These are phyloP conservation scores for Alternaria triticimaculans DNA, from an alignment of 2,329 filamentous ascomycete species.

Conservation along the genomic window DNA sequence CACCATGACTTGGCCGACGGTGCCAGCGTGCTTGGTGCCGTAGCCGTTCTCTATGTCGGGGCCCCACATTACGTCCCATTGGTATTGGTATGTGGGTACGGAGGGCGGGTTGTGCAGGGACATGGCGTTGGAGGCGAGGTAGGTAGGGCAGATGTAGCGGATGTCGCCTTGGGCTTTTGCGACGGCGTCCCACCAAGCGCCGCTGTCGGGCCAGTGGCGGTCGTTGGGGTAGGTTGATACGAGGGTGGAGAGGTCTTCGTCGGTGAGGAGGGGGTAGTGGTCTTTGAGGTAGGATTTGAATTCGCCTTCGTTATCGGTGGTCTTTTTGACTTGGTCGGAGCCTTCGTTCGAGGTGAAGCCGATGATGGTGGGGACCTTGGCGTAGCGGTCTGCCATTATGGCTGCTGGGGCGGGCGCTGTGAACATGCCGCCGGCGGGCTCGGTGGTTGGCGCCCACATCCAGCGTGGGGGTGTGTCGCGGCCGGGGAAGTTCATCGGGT, in stretches of 20 bases:
- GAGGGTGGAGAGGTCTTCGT: slow-evolving; percentile 54
- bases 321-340: slow-evolving; percentile 50
- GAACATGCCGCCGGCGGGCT: slow-evolving; percentile 38
- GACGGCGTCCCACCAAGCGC: slow-evolving; percentile 41
- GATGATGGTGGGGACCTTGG: slow-evolving; percentile 41
- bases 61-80: slow-evolving; percentile 45
- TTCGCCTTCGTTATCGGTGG: slow-evolving; percentile 47
- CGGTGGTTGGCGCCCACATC: slow-evolving; percentile 46
- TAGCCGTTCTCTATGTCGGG: slow-evolving; percentile 39
- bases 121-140: slow-evolving; percentile 42
- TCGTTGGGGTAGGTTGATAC: slow-evolving; percentile 41
- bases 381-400: slow-evolving; percentile 35
- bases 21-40: slow-evolving; percentile 44
- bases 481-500: slow-evolving; percentile 42
- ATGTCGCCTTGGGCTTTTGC: slow-evolving; percentile 44
- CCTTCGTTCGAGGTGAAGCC: slow-evolving; percentile 48
- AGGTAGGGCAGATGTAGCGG: slow-evolving; percentile 45
- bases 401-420: slow-evolving; percentile 37
- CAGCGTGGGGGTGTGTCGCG: slow-evolving; percentile 41
- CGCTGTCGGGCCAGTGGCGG: slow-evolving; percentile 43
- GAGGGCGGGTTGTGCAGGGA: slow-evolving; percentile 32
- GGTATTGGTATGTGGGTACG: slow-evolving; percentile 41
- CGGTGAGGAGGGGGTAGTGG: slow-evolving; percentile 58
- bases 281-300: slow-evolving; percentile 43
- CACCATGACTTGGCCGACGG: slow-evolving; percentile 43